Base-by-base conservation (phyloP, 2,329 filamentous ascomycete species). In the Arthroderma uncinatum region DNA sequence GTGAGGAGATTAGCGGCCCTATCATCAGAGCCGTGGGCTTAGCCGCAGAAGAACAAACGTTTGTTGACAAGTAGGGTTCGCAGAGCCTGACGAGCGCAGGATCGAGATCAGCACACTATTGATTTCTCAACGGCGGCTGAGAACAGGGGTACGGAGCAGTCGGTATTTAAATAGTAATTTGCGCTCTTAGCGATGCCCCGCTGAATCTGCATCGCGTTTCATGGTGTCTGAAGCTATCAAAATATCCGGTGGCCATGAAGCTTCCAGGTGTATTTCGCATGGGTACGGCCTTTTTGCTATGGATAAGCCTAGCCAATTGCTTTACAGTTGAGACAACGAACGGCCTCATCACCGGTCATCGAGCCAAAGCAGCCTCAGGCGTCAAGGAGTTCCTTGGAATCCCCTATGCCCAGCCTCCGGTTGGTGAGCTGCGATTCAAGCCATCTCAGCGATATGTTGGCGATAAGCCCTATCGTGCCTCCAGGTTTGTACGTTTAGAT, bases 401-500 rank as follows among this genome's bases (percentile, higher is more conserved):
- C 12, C 58, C 55, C 4, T 62, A 60, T 42, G 61, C 55, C 14
- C 28, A 58, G 54, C 37, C 61, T 12, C 61, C 60, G 4, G 58
- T 60, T 12, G 54, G 47, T 10, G 34, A 58, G 30, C 56, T 61
- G 36, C 58, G 60, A 33, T 60, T 61, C 39, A 58, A 56, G 19
- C 30, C 58, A 2, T 58, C 58, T 2, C 73, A 79, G 63, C 55
- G 50, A 36, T 65, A 61, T 39, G 36, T n/a, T 10, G 56, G 55
- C 14, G 58, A 58, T 25, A 23, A 47, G 3, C 12, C 23, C 3
- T 63, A 58, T 39, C 40, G 53, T 8, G 63, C 61, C 39, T 59
- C 60, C 21, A 54, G 57, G 8, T 64, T 59, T 57, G 63, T 63
- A 54, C 56, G 60, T 57, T 5, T 23, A 50, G 4, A 28, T 23